These are phyloP conservation scores for Suhomyces kilbournensis DNA, from an alignment of 805 yeast species.

Conservation along the genomic window DNA sequence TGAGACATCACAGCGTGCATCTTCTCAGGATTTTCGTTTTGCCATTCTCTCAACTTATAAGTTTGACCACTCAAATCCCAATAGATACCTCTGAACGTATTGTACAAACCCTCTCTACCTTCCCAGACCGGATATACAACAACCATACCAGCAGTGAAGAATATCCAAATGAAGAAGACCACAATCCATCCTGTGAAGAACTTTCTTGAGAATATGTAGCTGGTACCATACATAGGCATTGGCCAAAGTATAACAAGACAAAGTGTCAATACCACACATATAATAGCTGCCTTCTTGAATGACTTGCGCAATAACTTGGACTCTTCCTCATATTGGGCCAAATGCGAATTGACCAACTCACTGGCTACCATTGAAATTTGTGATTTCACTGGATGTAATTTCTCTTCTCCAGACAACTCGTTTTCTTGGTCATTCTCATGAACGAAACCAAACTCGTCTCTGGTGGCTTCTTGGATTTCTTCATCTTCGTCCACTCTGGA, in stretches of 20 bases:
- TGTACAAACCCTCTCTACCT: slow-evolving; percentile 64
- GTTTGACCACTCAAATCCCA: slow-evolving; percentile 84
- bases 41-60: slow-evolving; percentile 74
- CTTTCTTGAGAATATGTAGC: slow-evolving; percentile 67
- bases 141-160: slow-evolving; percentile 61
- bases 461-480: slow-evolving; percentile 48
- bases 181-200: slow-evolving; percentile 90
- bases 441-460: slow-evolving; percentile 15
- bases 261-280: slow-evolving; percentile 61
- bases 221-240: slow-evolving; percentile 88
- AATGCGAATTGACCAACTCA: slow-evolving; percentile 28
- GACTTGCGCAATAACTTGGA: slow-evolving; percentile 50
- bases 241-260: slow-evolving; percentile 79
- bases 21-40: slow-evolving; percentile 65
- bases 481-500: slow-evolving; percentile 69
- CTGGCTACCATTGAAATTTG: slow-evolving; percentile 38
- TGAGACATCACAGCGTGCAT: slow-evolving; percentile 73
- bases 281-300: slow-evolving; percentile 56
- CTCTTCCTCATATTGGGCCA: slow-evolving; percentile 44
- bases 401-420: slow-evolving; percentile 17
- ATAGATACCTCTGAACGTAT: slow-evolving; percentile 71
- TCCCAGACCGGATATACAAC: slow-evolving; percentile 69
- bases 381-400: slow-evolving; percentile 35
- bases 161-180: slow-evolving; percentile 80
- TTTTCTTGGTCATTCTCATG: slow-evolving; percentile 5